A percentile compares a stretch with the other conserved stretches of the same genome.
Evolutionary conservation across 2,329 filamentous ascomycete genomes (phyloP).

Genomic region (Aspergillus sojae): DNA sequence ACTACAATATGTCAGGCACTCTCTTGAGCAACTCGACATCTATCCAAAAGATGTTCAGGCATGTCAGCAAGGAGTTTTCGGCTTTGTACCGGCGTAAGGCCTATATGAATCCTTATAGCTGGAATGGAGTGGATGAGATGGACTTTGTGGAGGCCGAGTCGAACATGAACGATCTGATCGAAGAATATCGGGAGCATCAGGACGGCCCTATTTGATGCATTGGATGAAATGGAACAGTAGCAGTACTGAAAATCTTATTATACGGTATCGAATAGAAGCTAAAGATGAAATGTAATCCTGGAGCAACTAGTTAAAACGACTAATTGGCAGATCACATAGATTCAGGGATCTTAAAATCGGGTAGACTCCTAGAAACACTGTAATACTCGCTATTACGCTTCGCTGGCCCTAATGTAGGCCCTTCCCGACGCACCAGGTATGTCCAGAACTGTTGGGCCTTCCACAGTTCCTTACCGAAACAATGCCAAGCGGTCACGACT

Average conservation of each 20-base stretch:
- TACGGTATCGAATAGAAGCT: too few species aligned
- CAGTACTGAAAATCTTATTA: too few species aligned
- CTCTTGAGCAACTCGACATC: conserved; percentile 99
- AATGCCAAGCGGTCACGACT: conserved; percentile 7
- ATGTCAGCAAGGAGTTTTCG: conserved; percentile 98
- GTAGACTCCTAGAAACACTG: background rate
- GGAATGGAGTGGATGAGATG: conserved; percentile 88
- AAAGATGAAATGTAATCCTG: too few species aligned
- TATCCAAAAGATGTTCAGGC: conserved; percentile 99
- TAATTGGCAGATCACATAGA: background rate
- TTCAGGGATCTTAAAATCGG: conserved; percentile 1
- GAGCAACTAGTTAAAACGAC: conserved; percentile 46
- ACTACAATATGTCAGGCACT: conserved; percentile 97
- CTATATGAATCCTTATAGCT: conserved; percentile 99
- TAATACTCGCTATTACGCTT: conserved; percentile 12
- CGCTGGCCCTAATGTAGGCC: background rate
- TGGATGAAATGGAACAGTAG: too few species aligned
- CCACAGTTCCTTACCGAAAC: conserved; percentile 8
- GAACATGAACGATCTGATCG: conserved; percentile 99
- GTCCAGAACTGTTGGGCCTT: conserved; percentile 8
- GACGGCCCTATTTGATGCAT: conserved; percentile 51
- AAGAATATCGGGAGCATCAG: conserved; percentile 99
- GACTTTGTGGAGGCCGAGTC: conserved; percentile 74
- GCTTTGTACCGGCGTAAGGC: conserved; percentile 99
- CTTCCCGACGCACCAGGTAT: conserved; percentile 8